These are phyloP conservation scores for Colletotrichum phormii DNA, from an alignment of 2,329 filamentous ascomycete genomes.

Conservation along the genomic window DNA sequence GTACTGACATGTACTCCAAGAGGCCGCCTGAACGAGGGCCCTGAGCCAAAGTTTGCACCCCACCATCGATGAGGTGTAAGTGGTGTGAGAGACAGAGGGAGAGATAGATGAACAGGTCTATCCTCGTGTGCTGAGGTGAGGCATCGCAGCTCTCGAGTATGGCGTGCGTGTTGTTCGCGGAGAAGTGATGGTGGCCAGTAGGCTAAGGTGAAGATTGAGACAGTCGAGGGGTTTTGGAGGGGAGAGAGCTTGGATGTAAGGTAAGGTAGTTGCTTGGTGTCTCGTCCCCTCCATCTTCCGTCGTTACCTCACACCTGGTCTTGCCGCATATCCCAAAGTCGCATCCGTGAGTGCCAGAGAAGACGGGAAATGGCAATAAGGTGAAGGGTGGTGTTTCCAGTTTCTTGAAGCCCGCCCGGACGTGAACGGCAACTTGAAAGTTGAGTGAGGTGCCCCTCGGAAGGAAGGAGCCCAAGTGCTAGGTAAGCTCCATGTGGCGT, in stretches of 20 bases:
- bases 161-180: neutral
- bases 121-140: neutral
- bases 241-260: constrained; percentile 1
- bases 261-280: neutral
- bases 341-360: neutral
- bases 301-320: neutral
- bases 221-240: neutral
- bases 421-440: too few relatives aligned
- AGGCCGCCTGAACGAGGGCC: constrained; percentile 7
- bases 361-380: neutral
- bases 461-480: constrained; percentile 6
- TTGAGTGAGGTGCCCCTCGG: neutral
- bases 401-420: neutral
- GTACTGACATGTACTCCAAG: constrained; percentile 5
- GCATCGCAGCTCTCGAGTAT: neutral
- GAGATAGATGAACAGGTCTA: neutral
- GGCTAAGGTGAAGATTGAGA: neutral
- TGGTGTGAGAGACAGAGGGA: constrained; percentile 15
- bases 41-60: constrained; percentile 28
- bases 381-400: neutral
- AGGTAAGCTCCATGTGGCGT: constrained; percentile 25
- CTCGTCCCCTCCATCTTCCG: neutral
- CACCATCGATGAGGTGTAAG: constrained; percentile 28
- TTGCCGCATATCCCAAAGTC: neutral
- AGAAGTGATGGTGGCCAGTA: neutral